phyloP scores from a whole-genome alignment of 805 yeast genomes.

The Metschnikowia sp. region DNA sequence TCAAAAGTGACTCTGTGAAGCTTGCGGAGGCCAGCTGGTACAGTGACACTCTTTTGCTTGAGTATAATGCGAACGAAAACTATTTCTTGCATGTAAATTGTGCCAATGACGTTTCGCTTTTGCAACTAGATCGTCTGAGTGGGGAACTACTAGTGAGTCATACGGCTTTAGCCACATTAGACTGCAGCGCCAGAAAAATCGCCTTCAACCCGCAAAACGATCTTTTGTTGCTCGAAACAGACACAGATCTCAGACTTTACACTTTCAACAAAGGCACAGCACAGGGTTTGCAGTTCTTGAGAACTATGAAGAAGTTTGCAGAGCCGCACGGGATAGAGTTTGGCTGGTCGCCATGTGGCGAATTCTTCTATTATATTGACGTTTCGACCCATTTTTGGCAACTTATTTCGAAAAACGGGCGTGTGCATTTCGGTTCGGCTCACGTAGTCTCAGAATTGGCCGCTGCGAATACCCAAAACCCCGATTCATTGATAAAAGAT shows the following conservation, averaged over 20 bases:
- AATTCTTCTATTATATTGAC: conserved; percentile 25
- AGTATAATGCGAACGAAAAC: conserved; percentile 25
- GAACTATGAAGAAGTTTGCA: neutral
- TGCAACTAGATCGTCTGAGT: conserved; percentile 10
- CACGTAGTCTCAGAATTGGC: conserved; percentile 1
- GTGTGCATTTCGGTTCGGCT: conserved; percentile 25
- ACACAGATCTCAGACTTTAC: neutral
- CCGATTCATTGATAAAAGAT: neutral
- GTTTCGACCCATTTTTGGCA: conserved; percentile 26
- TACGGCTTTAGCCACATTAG: conserved; percentile 6
- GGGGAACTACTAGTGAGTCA: conserved; percentile 1
- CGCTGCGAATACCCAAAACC: neutral
- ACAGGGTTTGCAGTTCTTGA: conserved; percentile 1
- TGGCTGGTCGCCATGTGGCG: conserved; percentile 38
- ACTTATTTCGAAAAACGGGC: conserved; percentile 34
- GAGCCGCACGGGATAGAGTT: neutral
- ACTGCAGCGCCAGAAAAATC: conserved; percentile 3
- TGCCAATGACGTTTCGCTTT: conserved; percentile 24
- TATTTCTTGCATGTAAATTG: conserved; percentile 29
- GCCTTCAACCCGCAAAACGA: conserved; percentile 17
- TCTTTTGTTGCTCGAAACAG: conserved; percentile 9
- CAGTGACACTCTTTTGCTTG: conserved; percentile 19
- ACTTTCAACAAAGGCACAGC: neutral
- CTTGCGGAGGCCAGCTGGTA: conserved; percentile 32
- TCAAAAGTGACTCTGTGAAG: conserved; percentile 26